Percentiles rank a stretch among this genome's conserved stretches.
These are phyloP conservation scores for Leishmania tarentolae DNA, from an alignment of 208 protist species.

Conservation along the genomic window DNA sequence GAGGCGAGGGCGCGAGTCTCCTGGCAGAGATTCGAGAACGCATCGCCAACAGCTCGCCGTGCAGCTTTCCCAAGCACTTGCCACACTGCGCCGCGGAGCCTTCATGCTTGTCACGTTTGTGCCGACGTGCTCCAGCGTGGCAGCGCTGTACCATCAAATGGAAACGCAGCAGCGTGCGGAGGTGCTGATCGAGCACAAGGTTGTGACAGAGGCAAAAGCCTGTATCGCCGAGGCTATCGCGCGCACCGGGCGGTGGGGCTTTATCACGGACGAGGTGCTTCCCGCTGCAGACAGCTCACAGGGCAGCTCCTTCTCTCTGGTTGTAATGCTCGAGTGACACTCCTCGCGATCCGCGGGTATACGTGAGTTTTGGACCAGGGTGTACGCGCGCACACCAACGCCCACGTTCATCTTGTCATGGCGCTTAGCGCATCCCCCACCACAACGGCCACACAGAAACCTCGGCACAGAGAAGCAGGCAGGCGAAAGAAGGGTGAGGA, in stretches of 20 bases:
- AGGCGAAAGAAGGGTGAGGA: not conserved
- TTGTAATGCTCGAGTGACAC: conserved; percentile 56
- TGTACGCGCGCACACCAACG: not conserved
- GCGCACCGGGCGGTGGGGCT: conserved; percentile 57
- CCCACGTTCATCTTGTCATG: not conserved
- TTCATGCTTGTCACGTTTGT: conserved; percentile 63
- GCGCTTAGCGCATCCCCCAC: not conserved
- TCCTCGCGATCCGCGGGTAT: not conserved
- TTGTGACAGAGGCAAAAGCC: conserved; percentile 43
- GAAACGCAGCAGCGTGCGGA: conserved; percentile 44
- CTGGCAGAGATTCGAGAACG: not conserved
- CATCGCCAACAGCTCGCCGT: conserved; percentile 28
- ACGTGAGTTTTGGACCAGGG: not conserved
- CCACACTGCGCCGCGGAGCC: conserved; percentile 38
- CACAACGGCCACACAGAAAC: not conserved
- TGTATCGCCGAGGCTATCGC: conserved; percentile 61
- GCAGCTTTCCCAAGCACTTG: conserved; percentile 50
- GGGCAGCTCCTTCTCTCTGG: conserved; percentile 59
- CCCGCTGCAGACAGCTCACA: conserved; percentile 62
- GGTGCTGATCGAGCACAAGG: conserved; percentile 39
- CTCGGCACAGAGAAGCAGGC: not conserved
- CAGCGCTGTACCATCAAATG: conserved; percentile 43
- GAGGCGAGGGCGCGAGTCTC: not conserved
- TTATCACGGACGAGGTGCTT: conserved; percentile 72
- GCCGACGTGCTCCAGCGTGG: conserved; percentile 39